Conservation (phyloP, 129 eudicot species). For the Smallanthus sonchifolius region DNA sequence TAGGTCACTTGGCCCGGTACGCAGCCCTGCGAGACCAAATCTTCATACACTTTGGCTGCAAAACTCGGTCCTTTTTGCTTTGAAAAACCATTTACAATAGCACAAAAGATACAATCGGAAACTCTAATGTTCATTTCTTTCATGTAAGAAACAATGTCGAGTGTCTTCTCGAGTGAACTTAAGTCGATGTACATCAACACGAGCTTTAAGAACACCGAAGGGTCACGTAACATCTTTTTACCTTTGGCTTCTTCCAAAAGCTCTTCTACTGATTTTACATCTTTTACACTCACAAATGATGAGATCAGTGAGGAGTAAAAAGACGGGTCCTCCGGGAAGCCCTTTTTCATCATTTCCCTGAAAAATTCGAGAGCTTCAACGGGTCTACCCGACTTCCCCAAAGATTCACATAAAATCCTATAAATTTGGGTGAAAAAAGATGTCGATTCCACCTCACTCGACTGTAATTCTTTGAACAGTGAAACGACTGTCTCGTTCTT, state of each 20-base stretch:
- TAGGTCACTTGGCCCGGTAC: slow-evolving; percentile 96
- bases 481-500: slow-evolving; percentile 35
- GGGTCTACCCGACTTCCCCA: slow-evolving; percentile 54
- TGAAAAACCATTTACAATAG: slow-evolving; percentile 72
- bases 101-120: slow-evolving; percentile 87
- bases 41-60: slow-evolving; percentile 60
- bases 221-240: slow-evolving; percentile 78
- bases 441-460: slow-evolving; percentile 24
- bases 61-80: slow-evolving; percentile 52
- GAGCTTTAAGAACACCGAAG: slow-evolving; percentile 67
- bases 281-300: slow-evolving; percentile 56
- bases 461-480: slow-evolving; percentile 54
- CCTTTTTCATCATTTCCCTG: slow-evolving; percentile 54
- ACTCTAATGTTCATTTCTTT: slow-evolving; percentile 48
- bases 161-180: slow-evolving; percentile 58
- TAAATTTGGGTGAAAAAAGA: slow-evolving; percentile 44
- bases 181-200: slow-evolving; percentile 69
- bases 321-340: slow-evolving; percentile 48
- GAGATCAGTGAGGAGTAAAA: slow-evolving; percentile 58
- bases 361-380: slow-evolving; percentile 66
- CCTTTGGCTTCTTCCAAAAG: slow-evolving; percentile 67
- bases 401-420: slow-evolving; percentile 53
- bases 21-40: slow-evolving; percentile 41
- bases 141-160: slow-evolving; percentile 55
- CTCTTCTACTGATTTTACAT: slow-evolving; percentile 56